Evolutionary conservation across 73 alveolate genomes (phyloP), one percentile per base, ranked within the genome.

Genomic region (Paramecium sexaurelia): DNA sequence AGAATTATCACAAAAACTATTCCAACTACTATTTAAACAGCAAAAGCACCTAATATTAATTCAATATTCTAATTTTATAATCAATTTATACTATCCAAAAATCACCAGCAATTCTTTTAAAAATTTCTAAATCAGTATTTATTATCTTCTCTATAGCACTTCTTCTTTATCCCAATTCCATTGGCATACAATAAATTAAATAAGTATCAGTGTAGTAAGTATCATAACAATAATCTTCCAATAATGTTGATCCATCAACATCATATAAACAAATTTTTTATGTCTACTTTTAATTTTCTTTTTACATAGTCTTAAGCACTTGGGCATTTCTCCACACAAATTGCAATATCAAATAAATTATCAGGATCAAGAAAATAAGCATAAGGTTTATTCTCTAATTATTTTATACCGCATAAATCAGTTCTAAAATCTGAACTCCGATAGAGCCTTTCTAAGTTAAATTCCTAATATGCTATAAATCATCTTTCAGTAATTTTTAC

Each of bases 151-250:
- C 87, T 13, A 73, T 73, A 9, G 87, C 87, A 13, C 17, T 20
- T 73, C 87, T 73, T 73, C 87, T 73, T 29, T 35, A 24, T 35
- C 61, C 55, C 35, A 73, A n/a, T 73, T 27, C 57, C 33, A 73
- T 15, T 2, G 87, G 87, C 87, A 73, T 73, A 20, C 87, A 73
- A 73, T 73, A 73, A 0, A 73, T 24, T 13, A 29, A 13, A 22
- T 73, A 73, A 32, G 87, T 17, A 17, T 73, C 87, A 27, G 87
- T 73, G 35, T 73, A 73, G 35, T 73, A 73, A 0, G 87, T 73
- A 73, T 73, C 87, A 10, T 73, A 73, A 20, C 87, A 73, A n/a
- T 73, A 73, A 73, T 73, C 87, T 29, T 73, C 87, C 17, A 73
- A 37, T 3, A 35, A 8, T 3, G 87, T 73, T 37, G 13, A 15